A percentile compares a stretch with the other conserved stretches of the same genome.
Evolutionary conservation across 257 asterid genomes (phyloP).

Genomic region (Solanum arcanum): DNA sequence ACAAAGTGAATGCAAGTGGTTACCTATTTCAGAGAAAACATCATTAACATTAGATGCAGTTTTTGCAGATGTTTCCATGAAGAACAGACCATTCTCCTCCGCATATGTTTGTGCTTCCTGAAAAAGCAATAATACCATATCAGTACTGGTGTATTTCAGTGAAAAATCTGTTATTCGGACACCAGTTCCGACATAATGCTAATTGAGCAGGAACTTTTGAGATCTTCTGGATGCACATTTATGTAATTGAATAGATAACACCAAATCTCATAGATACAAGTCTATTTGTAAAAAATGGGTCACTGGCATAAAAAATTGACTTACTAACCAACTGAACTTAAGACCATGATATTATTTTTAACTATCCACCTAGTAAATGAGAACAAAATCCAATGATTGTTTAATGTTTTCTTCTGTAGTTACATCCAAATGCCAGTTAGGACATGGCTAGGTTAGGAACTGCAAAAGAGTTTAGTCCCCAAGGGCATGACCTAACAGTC

Average conservation of each 20-base stretch:
- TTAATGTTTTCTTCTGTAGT: neutral
- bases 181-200: neutral
- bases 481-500: neutral
- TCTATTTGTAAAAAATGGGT: neutral
- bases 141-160: neutral
- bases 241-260: neutral
- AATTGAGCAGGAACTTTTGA: neutral
- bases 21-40: slow-evolving; percentile 43
- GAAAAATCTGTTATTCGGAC: neutral
- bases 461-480: neutral
- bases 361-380: neutral
- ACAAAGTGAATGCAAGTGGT: neutral
- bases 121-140: slow-evolving; percentile 1
- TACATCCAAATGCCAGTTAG: neutral
- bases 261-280: neutral
- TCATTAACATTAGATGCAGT: slow-evolving; percentile 54
- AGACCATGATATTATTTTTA: neutral
- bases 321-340: neutral
- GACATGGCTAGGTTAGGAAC: neutral
- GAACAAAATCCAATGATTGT: neutral
- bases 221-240: neutral
- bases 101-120: slow-evolving; percentile 68
- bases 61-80: slow-evolving; percentile 69
- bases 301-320: neutral
- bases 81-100: slow-evolving; percentile 59